Evolutionary conservation across 2,329 filamentous ascomycete genomes (phyloP).

Genomic region (Xylariaceae sp.): DNA sequence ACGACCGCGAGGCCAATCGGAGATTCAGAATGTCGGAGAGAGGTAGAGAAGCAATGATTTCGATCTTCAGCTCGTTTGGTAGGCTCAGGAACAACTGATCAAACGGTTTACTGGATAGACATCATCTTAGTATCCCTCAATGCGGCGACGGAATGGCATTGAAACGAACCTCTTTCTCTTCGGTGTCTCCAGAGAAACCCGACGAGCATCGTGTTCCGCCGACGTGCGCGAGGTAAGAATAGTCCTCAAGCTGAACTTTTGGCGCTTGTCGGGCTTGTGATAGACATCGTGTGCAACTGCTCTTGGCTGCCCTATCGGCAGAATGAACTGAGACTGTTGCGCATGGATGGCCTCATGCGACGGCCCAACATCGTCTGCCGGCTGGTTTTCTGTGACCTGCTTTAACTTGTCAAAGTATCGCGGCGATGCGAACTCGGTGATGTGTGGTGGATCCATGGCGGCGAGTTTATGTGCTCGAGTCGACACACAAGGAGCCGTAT

Average conservation of each 20-base stretch:
- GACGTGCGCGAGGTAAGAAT: conserved; percentile 30
- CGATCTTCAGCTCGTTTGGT: conserved; percentile 60
- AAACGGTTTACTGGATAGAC: conserved; percentile 39
- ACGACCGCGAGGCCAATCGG: conserved; percentile 54
- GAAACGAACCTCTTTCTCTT: conserved; percentile 25
- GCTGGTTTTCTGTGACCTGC: conserved; percentile 48
- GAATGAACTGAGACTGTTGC: conserved; percentile 42
- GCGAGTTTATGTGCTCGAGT: conserved; percentile 13
- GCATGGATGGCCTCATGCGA: conserved; percentile 25
- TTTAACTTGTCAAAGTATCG: conserved; percentile 61
- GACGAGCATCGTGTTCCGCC: conserved; percentile 29
- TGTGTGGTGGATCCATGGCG: conserved; percentile 58
- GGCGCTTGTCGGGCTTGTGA: conserved; percentile 28
- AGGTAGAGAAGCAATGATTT: conserved; percentile 57
- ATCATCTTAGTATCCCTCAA: conserved; percentile 2
- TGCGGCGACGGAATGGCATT: not conserved
- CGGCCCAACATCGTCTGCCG: conserved; percentile 30
- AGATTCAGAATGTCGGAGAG: conserved; percentile 58
- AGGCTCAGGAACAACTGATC: conserved; percentile 55
- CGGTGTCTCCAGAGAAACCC: conserved; percentile 22
- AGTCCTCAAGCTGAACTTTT: conserved; percentile 29
- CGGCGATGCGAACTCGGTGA: conserved; percentile 64
- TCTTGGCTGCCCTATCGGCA: conserved; percentile 39
- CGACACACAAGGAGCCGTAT: conserved; percentile 18
- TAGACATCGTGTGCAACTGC: conserved; percentile 32